Percentiles rank a stretch among this genome's conserved stretches.
phyloP scores from a whole-genome alignment of 306 rosid genomes.

The Cucumis melo region DNA sequence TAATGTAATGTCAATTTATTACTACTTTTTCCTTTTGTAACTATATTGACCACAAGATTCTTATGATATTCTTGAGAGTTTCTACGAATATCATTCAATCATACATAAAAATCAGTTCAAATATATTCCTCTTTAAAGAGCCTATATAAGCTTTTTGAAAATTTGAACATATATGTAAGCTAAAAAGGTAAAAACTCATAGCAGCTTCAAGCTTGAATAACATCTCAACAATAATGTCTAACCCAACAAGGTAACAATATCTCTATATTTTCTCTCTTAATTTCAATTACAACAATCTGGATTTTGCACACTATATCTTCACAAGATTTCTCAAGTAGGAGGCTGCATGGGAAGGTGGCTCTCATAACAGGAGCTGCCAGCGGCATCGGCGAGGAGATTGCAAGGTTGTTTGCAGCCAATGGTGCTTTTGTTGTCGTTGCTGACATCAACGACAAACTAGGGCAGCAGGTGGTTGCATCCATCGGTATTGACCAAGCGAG shows the following conservation, averaged over 20 bases:
- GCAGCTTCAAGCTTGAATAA: not conserved
- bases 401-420: slow-evolving; percentile 37
- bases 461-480: slow-evolving; percentile 34
- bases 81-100: no score
- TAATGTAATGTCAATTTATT: no score
- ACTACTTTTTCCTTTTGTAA: no score
- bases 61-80: no score
- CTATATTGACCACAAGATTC: no score
- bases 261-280: not conserved
- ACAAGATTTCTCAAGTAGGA: not conserved
- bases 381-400: slow-evolving; percentile 75
- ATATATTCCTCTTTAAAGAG: not conserved
- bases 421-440: slow-evolving; percentile 62
- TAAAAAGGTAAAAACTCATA: not conserved
- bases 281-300: not conserved
- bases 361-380: slow-evolving; percentile 66
- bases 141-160: not conserved
- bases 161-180: not conserved
- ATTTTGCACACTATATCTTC: not conserved
- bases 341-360: slow-evolving; percentile 66
- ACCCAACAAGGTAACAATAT: slow-evolving; percentile 30
- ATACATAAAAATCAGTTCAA: no score
- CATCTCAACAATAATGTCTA: slow-evolving; percentile 25
- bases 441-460: slow-evolving; percentile 62
- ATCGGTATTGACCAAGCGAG: slow-evolving; percentile 29